These are phyloP conservation scores for Pseudogymnoascus sp. DNA, from an alignment of 2,329 filamentous ascomycete genomes.

Conservation along the genomic window DNA sequence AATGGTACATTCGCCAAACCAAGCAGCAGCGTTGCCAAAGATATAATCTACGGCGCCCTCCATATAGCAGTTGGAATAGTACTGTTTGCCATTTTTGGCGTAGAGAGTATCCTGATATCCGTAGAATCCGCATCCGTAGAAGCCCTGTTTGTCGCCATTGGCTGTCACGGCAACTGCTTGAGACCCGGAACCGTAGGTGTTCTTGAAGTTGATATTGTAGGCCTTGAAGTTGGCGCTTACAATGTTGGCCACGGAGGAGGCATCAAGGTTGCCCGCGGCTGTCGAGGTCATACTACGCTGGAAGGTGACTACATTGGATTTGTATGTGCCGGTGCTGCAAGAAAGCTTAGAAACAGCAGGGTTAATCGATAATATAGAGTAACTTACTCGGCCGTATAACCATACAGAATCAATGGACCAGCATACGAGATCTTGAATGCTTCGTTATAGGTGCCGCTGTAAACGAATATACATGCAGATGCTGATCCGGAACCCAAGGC, in stretches of 20 bases:
- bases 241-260: slow-evolving; percentile 39
- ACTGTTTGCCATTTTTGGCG: slow-evolving; percentile 40
- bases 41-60: slow-evolving; percentile 50
- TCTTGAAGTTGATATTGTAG: slow-evolving; percentile 49
- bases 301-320: slow-evolving; percentile 16
- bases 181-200: slow-evolving; percentile 37
- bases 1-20: slow-evolving; percentile 38
- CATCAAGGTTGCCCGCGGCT: slow-evolving; percentile 22
- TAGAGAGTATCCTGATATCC: slow-evolving; percentile 48
- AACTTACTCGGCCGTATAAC: slow-evolving; percentile 37
- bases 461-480: slow-evolving; percentile 42
- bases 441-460: slow-evolving; percentile 46
- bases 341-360: neutral
- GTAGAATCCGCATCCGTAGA: slow-evolving; percentile 44
- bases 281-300: slow-evolving; percentile 10
- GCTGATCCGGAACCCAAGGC: slow-evolving; percentile 14
- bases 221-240: slow-evolving; percentile 41
- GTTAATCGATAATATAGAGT: neutral
- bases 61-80: slow-evolving; percentile 48
- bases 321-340: slow-evolving; percentile 14
- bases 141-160: slow-evolving; percentile 39
- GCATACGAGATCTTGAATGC: slow-evolving; percentile 34
- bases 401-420: slow-evolving; percentile 30
- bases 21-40: slow-evolving; percentile 45
- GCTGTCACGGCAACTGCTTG: slow-evolving; percentile 47